Evolutionary conservation across 2,329 filamentous ascomycete genomes (phyloP).

Genomic region (Chaetothyriales sp.): DNA sequence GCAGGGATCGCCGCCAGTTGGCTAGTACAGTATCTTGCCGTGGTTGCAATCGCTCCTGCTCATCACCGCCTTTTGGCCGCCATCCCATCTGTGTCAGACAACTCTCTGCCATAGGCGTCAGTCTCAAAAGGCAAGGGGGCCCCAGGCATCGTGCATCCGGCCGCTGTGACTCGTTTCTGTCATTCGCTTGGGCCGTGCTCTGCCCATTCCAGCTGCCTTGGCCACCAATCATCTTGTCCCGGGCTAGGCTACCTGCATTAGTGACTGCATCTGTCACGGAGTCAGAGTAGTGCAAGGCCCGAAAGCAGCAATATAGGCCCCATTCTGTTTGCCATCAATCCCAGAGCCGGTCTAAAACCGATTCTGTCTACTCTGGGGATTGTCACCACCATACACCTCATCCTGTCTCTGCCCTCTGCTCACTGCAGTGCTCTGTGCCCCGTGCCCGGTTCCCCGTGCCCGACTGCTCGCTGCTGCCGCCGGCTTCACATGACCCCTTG

Average conservation of each 20-base stretch:
- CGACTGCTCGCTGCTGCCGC: slow-evolving; percentile 7
- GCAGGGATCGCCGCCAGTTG: not conserved
- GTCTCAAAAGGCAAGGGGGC: not conserved
- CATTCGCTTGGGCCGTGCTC: not conserved
- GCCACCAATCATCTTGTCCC: not conserved
- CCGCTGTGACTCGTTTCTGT: not conserved
- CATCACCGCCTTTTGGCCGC: not conserved
- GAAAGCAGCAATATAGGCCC: not conserved
- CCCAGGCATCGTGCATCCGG: not conserved
- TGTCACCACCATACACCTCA: not conserved
- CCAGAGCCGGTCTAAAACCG: not conserved
- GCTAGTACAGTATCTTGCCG: not conserved
- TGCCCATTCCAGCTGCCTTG: not conserved
- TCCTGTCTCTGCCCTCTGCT: slow-evolving; percentile 3
- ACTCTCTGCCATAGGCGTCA: not conserved
- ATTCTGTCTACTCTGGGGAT: not conserved
- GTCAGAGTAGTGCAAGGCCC: not conserved
- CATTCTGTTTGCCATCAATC: not conserved
- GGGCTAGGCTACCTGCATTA: not conserved
- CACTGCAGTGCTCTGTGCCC: slow-evolving; percentile 14
- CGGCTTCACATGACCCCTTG: slow-evolving; percentile 7
- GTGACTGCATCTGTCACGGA: not conserved
- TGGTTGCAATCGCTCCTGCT: not conserved
- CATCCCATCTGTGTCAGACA: not conserved
- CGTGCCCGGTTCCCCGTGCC: too few species aligned